Evolutionary conservation across 345 rosid genomes (phyloP).

Genomic region (Hibiscus tridactylites): DNA sequence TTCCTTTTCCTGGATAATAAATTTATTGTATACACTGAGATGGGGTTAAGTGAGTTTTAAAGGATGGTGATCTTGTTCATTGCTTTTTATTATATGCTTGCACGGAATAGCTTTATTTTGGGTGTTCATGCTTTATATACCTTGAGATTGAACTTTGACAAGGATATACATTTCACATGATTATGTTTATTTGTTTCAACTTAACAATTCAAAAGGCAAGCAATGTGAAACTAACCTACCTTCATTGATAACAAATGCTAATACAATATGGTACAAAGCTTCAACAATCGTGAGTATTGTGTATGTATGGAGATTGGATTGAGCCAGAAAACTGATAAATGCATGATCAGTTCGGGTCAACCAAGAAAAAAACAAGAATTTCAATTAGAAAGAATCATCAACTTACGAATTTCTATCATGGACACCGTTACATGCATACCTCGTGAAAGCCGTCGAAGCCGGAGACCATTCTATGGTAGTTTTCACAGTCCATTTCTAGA

Average conservation of each 20-base stretch:
- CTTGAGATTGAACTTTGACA: neutral
- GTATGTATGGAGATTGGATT: constrained; percentile 4
- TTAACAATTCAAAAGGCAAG: neutral
- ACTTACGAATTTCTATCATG: constrained; percentile 14
- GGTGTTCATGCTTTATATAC: neutral
- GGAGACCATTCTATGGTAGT: constrained; percentile 27
- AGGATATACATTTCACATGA: too few species aligned
- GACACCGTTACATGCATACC: constrained; percentile 34
- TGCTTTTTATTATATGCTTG: neutral
- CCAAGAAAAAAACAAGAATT: constrained; percentile 14
- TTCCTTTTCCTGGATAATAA: neutral
- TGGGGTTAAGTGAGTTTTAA: neutral
- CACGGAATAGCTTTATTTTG: neutral
- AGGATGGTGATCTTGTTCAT: neutral
- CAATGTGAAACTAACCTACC: neutral
- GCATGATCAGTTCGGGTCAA: constrained; percentile 3
- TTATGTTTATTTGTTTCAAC: neutral
- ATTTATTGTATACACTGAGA: neutral
- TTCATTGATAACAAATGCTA: constrained; percentile 7
- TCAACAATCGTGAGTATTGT: constrained; percentile 6
- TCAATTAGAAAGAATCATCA: constrained; percentile 32
- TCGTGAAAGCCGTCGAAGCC: constrained; percentile 30
- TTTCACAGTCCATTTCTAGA: constrained; percentile 10
- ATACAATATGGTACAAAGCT: constrained; percentile 14
- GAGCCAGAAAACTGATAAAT: constrained; percentile 6